Evolutionary conservation across 192 early-diverging fungal genomes (phyloP), one percentile per base, ranked within the genome.

Genomic region (Diversispora eburnea): DNA sequence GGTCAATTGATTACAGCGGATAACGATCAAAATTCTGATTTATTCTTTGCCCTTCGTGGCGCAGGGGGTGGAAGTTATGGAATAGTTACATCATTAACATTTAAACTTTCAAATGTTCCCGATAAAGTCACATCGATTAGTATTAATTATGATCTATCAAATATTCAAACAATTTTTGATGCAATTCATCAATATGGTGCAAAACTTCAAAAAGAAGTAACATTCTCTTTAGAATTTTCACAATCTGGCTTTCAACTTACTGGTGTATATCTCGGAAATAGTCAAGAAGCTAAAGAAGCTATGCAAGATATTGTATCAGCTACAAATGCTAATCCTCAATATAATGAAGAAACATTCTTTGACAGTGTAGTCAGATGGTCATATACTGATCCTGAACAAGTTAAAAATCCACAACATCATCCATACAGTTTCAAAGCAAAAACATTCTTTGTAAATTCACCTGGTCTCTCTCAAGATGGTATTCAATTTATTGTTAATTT

Each of bases 41-140:
- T 91, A 17, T 91, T 87, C 64, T 91, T 78, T 77, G 87, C 88
- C 0, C 60, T 89, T 3, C 76, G 87, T 49, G 89, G 88, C n/a
- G 90, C 84, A 10, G 88, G 88, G 6, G 83, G 81, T 51, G 78
- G 80, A n/a, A 81, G 69, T 17, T 85, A 64, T 74, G 84, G 77
- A 48, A 76, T 87, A 8, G 81, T 85, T 19, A 81, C 81, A 12
- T 60, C 78, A 10, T 79, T 83, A 43, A 78, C 71, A 8, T 62
- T 86, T 49, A 52, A 69, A 56, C 65, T 78, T 43, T 59, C 70
- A 51, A 75, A 75, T 65, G 60, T 75, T 42, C 77, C 77, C 0
- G 5, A 70, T 59, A 73, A 76, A 67, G 80, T 78, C 8, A 81
- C 80, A 8, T 77, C 80, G 46, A 74, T 78, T 33, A 51, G 72